Base-by-base conservation (phyloP, 1,139 yeast genomes). In the Candida smagusa region DNA sequence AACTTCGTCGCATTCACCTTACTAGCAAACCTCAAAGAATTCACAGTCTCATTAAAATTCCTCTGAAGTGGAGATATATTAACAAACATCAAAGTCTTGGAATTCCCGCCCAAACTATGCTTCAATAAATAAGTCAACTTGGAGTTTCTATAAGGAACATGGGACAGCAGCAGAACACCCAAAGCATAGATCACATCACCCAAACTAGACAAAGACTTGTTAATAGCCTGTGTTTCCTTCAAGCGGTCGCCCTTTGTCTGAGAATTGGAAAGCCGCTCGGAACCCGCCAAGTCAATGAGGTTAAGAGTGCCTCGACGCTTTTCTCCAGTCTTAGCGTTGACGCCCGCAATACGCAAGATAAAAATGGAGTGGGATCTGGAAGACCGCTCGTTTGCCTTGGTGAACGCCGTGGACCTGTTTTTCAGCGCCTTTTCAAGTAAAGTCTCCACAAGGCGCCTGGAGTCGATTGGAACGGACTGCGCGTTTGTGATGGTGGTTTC, bases 81-180 rank as follows among this genome's bases (percentile, higher is more conserved):
- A 9, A 89, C 97, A 69, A 92, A 84, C 97, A 92, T 89, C 42
- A 92, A 67, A 0, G 97, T 89, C 57, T 90, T 92, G 1, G 96
- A 86, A 41, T 79, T 75, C 0, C 96, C 97, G 2, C 87, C 81
- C 30, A 92, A 67, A 31, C 97, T 88, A 54, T 87, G 80, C 52
- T 89, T 94, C 44, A 92, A 66, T 12, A 90, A 64, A 54, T 86
- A 87, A 0, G 98, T 92, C 49, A 92, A 67, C 58, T 76, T 75
- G 6, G 80, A 74, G 52, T 77, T 76, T 44, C 82, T 56, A 52
- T 66, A 77, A 0, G 83, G 82, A 8, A 77, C 58, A 52, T 77
- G 81, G 73, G 22, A 82, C 71, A 39, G 43, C 12, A 40, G 47
- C 47, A 61, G 56, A 37, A 58, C 60, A 6, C 81, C 81, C 33